phyloP scores from a whole-genome alignment of 768 basidiomycete genomes.

The Lentinus brumalis region DNA sequence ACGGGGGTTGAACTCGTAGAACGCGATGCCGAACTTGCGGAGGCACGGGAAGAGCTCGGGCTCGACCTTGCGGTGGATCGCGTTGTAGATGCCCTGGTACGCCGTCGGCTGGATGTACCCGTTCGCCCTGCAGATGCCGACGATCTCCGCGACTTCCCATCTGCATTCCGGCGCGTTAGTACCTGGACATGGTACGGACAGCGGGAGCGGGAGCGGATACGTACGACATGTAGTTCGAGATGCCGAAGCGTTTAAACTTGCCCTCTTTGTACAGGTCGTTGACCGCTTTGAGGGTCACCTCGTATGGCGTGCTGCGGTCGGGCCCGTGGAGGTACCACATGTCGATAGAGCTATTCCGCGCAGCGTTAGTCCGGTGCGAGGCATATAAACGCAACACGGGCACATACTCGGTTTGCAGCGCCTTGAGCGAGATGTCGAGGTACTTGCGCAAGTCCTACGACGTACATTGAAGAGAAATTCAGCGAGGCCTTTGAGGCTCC shows the following conservation, averaged over 20 bases:
- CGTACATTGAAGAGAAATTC: neutral
- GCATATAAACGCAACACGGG: too few relatives aligned
- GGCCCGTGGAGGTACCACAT: constrained; percentile 53
- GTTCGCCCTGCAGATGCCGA: constrained; percentile 42
- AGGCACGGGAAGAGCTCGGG: constrained; percentile 46
- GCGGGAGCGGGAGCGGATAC: constrained; percentile 24
- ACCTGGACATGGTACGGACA: neutral
- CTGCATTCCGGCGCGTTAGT: constrained; percentile 11
- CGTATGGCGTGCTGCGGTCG: constrained; percentile 46
- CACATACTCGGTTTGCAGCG: constrained; percentile 47
- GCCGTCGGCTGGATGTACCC: constrained; percentile 51
- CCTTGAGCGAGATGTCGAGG: constrained; percentile 40
- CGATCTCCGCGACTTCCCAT: constrained; percentile 50
- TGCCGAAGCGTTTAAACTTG: constrained; percentile 49
- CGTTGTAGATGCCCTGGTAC: constrained; percentile 52
- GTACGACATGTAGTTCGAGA: constrained; percentile 47
- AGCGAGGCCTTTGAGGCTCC: neutral
- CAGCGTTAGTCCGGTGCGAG: too few relatives aligned
- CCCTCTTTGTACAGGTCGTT: constrained; percentile 54
- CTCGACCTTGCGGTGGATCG: constrained; percentile 39
- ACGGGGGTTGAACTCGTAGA: constrained; percentile 46
- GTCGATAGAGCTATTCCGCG: constrained; percentile 32
- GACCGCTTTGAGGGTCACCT: constrained; percentile 47
- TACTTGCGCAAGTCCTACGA: neutral
- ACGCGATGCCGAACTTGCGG: constrained; percentile 42